A percentile compares a stretch with the other conserved stretches of the same genome.
These are phyloP conservation scores for Ascodesmis nigricans DNA, from an alignment of 495 filamentous ascomycete genomes.

Conservation along the genomic window DNA sequence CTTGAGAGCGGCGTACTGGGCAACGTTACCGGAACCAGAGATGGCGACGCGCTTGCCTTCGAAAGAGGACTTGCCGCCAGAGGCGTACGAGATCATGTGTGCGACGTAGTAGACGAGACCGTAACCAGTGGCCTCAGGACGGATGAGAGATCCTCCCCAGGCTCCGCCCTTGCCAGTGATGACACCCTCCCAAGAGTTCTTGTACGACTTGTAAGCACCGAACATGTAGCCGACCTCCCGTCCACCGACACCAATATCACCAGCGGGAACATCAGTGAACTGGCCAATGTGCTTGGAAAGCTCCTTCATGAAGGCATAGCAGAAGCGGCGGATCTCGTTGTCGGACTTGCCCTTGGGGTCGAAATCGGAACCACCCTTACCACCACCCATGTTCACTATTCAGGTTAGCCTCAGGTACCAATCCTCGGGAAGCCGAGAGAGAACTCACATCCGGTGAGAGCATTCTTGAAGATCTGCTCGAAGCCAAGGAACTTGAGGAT, in stretches of 20 bases:
- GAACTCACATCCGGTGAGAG: constrained; percentile 72
- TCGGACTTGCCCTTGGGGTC: constrained; percentile 98
- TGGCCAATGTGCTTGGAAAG: constrained; percentile 88
- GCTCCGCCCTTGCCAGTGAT: constrained; percentile 82
- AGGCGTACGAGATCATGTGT: constrained; percentile 83
- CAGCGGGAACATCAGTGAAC: constrained; percentile 84
- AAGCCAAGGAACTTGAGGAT: constrained; percentile 98
- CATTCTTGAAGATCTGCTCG: constrained; percentile 99
- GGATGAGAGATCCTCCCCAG: constrained; percentile 88
- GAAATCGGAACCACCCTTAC: constrained; percentile 96
- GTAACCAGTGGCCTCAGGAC: constrained; percentile 92
- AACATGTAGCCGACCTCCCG: constrained; percentile 91
- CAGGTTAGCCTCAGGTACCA: too few species aligned
- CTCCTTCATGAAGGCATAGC: constrained; percentile 86
- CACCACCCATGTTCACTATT: constrained; percentile 90
- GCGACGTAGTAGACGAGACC: constrained; percentile 94
- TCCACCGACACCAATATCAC: constrained; percentile 78
- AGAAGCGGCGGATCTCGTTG: constrained; percentile 95
- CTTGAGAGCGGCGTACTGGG: constrained; percentile 94
- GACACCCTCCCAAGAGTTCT: constrained; percentile 82
- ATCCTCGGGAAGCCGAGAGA: not conserved
- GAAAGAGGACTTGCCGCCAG: constrained; percentile 62
- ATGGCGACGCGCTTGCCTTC: constrained; percentile 83
- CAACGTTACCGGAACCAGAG: constrained; percentile 94
- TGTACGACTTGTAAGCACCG: constrained; percentile 74